A percentile compares a stretch with the other conserved stretches of the same genome.
Conservation (phyloP, 108 stramenopile genomes). For the Aurantiochytrium sp. region DNA sequence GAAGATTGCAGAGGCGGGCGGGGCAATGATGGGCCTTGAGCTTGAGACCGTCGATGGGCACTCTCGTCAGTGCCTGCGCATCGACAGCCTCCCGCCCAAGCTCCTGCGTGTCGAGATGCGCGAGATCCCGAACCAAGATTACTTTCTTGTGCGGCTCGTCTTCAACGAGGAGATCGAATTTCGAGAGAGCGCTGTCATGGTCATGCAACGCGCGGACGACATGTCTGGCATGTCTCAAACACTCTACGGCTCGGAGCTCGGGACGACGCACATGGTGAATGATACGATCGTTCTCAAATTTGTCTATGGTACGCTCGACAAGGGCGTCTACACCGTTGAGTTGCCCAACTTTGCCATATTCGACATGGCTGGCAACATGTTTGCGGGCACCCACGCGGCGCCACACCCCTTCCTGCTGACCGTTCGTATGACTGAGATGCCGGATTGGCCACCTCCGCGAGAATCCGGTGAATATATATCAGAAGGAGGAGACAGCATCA, state of each 20-base stretch:
- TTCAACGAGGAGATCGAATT: neutral
- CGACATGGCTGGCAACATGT: neutral
- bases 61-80: neutral
- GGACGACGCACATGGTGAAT: neutral
- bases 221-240: too few relatives aligned
- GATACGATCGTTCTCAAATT: neutral
- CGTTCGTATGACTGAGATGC: too few relatives aligned
- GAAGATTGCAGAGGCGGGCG: neutral
- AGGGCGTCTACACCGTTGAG: neutral
- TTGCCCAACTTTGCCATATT: neutral
- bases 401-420: neutral
- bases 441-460: too few relatives aligned
- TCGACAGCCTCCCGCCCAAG: neutral
- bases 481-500: too few relatives aligned
- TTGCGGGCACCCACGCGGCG: neutral
- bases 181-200: neutral
- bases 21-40: neutral
- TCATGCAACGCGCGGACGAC: neutral
- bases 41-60: neutral
- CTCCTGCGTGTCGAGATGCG: too few relatives aligned
- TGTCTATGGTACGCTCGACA: neutral
- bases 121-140: too few relatives aligned
- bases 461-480: too few relatives aligned
- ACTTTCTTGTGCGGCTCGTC: neutral
- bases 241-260: neutral